A percentile compares a stretch with the other conserved stretches of the same genome.
These are phyloP conservation scores for Acephala macrosclerotiorum DNA, from an alignment of 2,329 filamentous ascomycete species.

Conservation along the genomic window DNA sequence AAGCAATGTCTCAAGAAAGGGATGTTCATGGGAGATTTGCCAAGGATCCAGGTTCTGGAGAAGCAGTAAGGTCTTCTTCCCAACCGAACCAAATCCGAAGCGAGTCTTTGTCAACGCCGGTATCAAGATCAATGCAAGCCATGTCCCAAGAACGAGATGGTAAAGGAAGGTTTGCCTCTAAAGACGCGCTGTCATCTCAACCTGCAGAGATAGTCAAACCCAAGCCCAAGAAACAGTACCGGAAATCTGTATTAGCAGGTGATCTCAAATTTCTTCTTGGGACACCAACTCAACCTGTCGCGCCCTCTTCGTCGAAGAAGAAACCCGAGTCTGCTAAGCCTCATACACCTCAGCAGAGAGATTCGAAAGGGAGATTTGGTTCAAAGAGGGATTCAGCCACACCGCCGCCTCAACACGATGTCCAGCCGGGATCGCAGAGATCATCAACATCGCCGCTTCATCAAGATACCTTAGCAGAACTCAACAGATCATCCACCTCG, in stretches of 20 bases:
- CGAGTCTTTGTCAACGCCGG: neutral
- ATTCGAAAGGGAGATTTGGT: conserved; percentile 28
- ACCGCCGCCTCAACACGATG: neutral
- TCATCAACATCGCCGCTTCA: neutral
- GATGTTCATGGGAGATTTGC: conserved; percentile 21
- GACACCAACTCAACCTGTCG: neutral
- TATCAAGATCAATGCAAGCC: neutral
- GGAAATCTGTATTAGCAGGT: neutral
- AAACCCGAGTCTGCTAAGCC: neutral
- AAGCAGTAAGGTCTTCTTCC: neutral
- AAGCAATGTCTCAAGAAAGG: neutral
- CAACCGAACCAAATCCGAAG: neutral
- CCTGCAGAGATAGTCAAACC: neutral
- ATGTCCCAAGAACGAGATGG: conserved; percentile 1
- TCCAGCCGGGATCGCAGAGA: neutral
- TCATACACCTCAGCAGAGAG: conserved; percentile 10
- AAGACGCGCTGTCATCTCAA: neutral
- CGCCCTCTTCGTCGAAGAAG: neutral
- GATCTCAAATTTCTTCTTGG: neutral
- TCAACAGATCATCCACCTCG: too few species aligned
- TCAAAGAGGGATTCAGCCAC: conserved; percentile 7
- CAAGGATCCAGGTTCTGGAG: neutral
- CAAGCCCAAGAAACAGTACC: neutral
- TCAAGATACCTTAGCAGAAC: too few species aligned
- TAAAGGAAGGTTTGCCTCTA: conserved; percentile 19